phyloP scores from a whole-genome alignment of 768 basidiomycete genomes.

The Neoboletus subvelutipes region DNA sequence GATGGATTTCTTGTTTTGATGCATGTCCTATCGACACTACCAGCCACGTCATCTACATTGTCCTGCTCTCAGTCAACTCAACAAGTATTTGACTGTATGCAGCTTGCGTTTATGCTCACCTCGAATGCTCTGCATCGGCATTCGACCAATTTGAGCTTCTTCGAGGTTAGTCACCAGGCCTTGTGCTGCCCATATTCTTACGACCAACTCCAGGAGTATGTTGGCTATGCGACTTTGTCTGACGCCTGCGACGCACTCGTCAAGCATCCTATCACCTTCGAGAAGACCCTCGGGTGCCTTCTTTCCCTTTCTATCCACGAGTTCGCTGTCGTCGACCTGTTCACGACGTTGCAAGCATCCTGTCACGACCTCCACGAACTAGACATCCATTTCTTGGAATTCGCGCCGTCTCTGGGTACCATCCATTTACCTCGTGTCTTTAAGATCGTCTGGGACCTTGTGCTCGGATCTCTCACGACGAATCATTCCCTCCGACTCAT shows the following conservation, averaged over 20 bases:
- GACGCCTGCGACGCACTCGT: conserved; percentile 58
- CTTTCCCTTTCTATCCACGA: conserved; percentile 67
- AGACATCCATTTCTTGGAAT: conserved; percentile 43
- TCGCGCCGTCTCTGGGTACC: conserved; percentile 39
- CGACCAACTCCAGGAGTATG: conserved; percentile 27
- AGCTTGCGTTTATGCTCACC: conserved; percentile 61
- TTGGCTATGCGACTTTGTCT: conserved; percentile 65
- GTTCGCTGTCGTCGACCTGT: conserved; percentile 56
- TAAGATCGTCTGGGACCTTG: conserved; percentile 54
- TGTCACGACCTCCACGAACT: conserved; percentile 41
- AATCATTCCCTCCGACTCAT: conserved; percentile 49
- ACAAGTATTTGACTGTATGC: conserved; percentile 51
- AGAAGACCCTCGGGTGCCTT: conserved; percentile 63
- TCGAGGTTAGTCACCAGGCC: conserved; percentile 53
- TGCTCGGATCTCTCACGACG: conserved; percentile 36
- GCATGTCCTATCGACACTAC: conserved; percentile 64
- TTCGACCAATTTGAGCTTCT: conserved; percentile 57
- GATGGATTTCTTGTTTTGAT: conserved; percentile 80
- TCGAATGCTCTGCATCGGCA: conserved; percentile 64
- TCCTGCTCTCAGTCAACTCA: conserved; percentile 35
- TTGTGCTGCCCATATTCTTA: conserved; percentile 23
- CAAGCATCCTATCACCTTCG: conserved; percentile 43
- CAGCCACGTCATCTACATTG: conserved; percentile 29
- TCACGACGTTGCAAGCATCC: conserved; percentile 42
- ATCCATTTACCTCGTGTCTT: conserved; percentile 64